Evolutionary conservation across 495 filamentous ascomycete genomes (phyloP).

Genomic region (Aspergillus indologenus): DNA sequence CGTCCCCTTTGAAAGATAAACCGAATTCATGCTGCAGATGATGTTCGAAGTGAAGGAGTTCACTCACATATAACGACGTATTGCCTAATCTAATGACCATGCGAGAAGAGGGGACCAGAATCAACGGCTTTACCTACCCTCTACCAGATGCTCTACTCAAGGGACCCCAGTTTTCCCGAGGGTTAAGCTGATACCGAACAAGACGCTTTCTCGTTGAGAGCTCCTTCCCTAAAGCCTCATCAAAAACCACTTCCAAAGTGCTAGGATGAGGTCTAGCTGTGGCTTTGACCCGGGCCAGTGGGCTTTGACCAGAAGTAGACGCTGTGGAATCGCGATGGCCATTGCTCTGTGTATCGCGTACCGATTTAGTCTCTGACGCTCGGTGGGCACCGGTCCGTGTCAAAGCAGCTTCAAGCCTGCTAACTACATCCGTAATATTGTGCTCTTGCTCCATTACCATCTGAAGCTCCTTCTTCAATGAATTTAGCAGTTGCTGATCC

Average conservation of each 20-base stretch:
- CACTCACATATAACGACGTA: too few species aligned
- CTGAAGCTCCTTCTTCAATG: slow-evolving; percentile 37
- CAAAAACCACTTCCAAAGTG: slow-evolving; percentile 69
- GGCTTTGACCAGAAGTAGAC: slow-evolving; percentile 11
- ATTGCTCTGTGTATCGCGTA: slow-evolving; percentile 12
- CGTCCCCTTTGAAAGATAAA: too few species aligned
- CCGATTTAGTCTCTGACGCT: slow-evolving; percentile 13
- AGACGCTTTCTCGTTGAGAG: slow-evolving; percentile 54
- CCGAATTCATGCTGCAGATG: too few species aligned
- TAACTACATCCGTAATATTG: slow-evolving; percentile 38
- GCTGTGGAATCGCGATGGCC: slow-evolving; percentile 6
- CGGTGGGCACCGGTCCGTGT: slow-evolving; percentile 36
- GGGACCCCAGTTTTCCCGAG: slow-evolving; percentile 88
- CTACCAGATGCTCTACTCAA: slow-evolving; percentile 62
- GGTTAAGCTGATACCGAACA: slow-evolving; percentile 84
- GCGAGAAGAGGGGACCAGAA: too few species aligned
- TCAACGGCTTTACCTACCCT: not conserved
- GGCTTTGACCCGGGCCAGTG: slow-evolving; percentile 6
- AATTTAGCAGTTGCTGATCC: slow-evolving; percentile 23
- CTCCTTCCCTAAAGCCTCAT: slow-evolving; percentile 73
- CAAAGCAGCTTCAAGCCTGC: slow-evolving; percentile 46
- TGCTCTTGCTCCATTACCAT: slow-evolving; percentile 32
- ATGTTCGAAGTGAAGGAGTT: too few species aligned
- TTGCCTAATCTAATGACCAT: too few species aligned
- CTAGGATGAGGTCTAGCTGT: slow-evolving; percentile 21